Percentiles rank a stretch among this genome's conserved stretches.
Conservation (phyloP, 192 early-diverging fungal species). For the Coemansia sp. region DNA sequence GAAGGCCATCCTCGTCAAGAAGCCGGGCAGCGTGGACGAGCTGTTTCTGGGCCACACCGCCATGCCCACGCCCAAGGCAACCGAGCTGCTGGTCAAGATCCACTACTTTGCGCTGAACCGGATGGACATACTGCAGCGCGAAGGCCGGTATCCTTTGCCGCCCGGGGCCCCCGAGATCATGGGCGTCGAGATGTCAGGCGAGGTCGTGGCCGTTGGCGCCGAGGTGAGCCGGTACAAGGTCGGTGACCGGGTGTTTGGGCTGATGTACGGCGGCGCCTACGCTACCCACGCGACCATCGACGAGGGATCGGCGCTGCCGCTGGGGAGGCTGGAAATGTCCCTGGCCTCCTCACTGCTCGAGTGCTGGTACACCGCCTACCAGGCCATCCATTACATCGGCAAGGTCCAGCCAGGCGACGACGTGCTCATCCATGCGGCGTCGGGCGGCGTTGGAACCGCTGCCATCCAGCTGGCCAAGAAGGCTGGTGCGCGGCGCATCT, state of each 20-base stretch:
- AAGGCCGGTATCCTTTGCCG: constrained; percentile 67
- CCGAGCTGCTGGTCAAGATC: constrained; percentile 55
- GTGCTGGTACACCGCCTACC: constrained; percentile 76
- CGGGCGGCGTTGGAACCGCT: constrained; percentile 69
- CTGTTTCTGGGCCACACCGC: constrained; percentile 49
- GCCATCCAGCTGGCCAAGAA: constrained; percentile 77
- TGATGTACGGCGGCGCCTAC: constrained; percentile 73
- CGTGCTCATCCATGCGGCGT: constrained; percentile 77
- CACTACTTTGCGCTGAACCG: constrained; percentile 66
- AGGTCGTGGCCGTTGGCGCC: constrained; percentile 51
- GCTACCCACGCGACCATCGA: constrained; percentile 68
- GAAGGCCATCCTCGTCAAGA: constrained; percentile 51
- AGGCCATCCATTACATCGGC: constrained; percentile 62
- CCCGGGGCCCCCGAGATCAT: constrained; percentile 59
- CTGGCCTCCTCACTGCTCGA: constrained; percentile 72
- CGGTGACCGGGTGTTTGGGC: constrained; percentile 70
- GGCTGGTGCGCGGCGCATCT: constrained; percentile 57
- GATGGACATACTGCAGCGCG: constrained; percentile 73
- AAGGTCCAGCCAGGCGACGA: constrained; percentile 57
- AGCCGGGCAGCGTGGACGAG: constrained; percentile 50
- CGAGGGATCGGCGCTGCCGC: constrained; percentile 55
- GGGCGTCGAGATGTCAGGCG: constrained; percentile 72
- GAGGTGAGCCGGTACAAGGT: constrained; percentile 50
- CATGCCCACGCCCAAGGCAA: constrained; percentile 37
- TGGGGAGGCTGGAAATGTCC: constrained; percentile 53